A percentile compares a stretch with the other conserved stretches of the same genome.
These are phyloP conservation scores for Solanum habrochaites DNA, from an alignment of 257 asterid genomes.

Conservation along the genomic window DNA sequence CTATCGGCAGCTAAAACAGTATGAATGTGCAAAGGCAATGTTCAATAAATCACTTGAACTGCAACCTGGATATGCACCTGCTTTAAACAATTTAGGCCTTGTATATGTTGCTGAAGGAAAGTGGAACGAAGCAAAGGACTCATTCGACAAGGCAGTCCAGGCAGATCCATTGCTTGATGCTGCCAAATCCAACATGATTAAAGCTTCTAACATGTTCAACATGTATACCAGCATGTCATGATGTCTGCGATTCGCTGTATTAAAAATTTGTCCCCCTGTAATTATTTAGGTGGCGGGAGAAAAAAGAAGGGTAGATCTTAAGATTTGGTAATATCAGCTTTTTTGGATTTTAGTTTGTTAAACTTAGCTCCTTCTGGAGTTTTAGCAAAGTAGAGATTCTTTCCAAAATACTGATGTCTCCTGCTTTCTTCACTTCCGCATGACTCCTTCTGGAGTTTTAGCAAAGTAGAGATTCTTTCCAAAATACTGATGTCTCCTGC, in stretches of 20 bases:
- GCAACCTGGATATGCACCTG: conserved; percentile 97
- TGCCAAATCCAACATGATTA: conserved; percentile 74
- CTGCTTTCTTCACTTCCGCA: background rate
- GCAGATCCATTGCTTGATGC: conserved; percentile 84
- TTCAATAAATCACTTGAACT: conserved; percentile 77
- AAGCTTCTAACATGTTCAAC: conserved; percentile 42
- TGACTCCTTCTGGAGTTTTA: background rate
- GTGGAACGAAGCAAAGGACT: conserved; percentile 70
- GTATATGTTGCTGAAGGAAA: conserved; percentile 83
- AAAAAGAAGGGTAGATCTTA: background rate
- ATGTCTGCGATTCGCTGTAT: conserved; percentile 1
- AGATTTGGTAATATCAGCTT: background rate
- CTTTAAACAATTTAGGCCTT: conserved; percentile 93
- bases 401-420: background rate
- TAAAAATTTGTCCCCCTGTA: background rate
- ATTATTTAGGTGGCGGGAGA: background rate
- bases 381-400: background rate
- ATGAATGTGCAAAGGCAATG: conserved; percentile 77
- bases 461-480: background rate
- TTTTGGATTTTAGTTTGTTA: background rate
- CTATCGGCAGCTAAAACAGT: conserved; percentile 61
- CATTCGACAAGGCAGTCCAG: conserved; percentile 77
- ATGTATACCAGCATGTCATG: conserved; percentile 17
- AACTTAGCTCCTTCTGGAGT: background rate
- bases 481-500: background rate